Evolutionary conservation across 441 rosid species (phyloP).

Genomic region (Pelargonium myrrhifolium): DNA sequence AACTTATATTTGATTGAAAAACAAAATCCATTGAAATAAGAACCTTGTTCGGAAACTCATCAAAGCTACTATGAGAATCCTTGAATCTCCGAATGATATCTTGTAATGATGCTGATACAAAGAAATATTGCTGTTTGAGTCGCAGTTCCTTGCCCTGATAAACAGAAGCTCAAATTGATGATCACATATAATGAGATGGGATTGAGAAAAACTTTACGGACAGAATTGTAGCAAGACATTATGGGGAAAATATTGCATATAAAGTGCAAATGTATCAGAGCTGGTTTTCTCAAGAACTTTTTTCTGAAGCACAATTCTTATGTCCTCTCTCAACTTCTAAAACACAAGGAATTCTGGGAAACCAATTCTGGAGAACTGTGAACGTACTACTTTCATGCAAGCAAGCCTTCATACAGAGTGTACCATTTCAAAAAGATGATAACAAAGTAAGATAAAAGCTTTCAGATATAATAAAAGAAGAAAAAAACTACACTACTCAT

Average conservation of each 20-base stretch:
- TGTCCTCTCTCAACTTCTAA: too few species aligned
- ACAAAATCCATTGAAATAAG: slow-evolving; percentile 1
- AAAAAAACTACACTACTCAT: neutral
- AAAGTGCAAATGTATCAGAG: neutral
- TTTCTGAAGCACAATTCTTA: too few species aligned
- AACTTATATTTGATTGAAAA: neutral
- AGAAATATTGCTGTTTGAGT: slow-evolving; percentile 51
- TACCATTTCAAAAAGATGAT: neutral
- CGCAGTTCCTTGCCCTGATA: slow-evolving; percentile 53
- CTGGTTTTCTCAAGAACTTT: too few species aligned
- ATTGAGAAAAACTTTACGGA: neutral
- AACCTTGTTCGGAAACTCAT: slow-evolving; percentile 47
- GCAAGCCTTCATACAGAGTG: neutral
- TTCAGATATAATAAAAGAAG: too few species aligned
- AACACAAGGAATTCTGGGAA: too few species aligned
- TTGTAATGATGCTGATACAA: slow-evolving; percentile 48
- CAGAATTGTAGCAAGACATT: neutral
- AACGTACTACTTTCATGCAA: neutral
- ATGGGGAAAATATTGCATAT: too few species aligned
- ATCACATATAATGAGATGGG: neutral
- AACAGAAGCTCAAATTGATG: slow-evolving; percentile 13
- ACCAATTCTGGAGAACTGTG: too few species aligned
- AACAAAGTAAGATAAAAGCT: neutral
- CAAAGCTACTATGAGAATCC: slow-evolving; percentile 36
- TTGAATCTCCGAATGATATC: slow-evolving; percentile 52